Percentiles rank a stretch among this genome's conserved stretches.
phyloP scores from a whole-genome alignment of 2,329 filamentous ascomycete genomes.

The Dothidotthia symphoricarpi region DNA sequence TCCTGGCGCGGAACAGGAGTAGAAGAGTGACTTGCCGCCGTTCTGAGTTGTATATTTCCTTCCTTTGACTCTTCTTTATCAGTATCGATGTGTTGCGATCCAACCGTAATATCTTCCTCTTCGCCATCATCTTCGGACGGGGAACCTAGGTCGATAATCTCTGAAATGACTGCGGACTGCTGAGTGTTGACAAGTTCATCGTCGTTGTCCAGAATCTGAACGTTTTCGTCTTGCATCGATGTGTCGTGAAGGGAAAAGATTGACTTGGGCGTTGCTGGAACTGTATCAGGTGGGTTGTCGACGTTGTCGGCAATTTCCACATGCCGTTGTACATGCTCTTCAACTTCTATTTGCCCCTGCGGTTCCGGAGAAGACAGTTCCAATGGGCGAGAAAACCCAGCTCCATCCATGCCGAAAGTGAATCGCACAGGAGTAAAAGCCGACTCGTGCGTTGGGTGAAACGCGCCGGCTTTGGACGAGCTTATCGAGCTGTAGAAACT shows the following conservation, averaged over 20 bases:
- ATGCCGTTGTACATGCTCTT: too few relatives aligned
- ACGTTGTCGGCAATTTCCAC: too few relatives aligned
- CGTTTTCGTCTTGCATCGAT: too few relatives aligned
- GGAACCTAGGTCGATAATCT: slow-evolving; percentile 27
- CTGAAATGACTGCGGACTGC: slow-evolving; percentile 6
- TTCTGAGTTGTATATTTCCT: not conserved
- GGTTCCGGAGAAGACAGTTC: not conserved
- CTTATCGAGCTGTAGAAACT: slow-evolving; percentile 38
- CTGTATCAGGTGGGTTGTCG: not conserved
- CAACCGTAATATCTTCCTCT: not conserved
- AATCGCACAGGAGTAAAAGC: slow-evolving; percentile 39
- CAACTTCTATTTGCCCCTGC: too few relatives aligned
- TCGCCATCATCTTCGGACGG: slow-evolving; percentile 9
- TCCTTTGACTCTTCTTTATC: not conserved
- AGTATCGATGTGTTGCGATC: not conserved
- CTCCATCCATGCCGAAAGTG: slow-evolving; percentile 37
- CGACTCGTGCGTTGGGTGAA: slow-evolving; percentile 34
- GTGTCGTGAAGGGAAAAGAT: too few relatives aligned
- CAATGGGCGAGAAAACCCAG: slow-evolving; percentile 21
- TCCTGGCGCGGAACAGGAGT: too few relatives aligned
- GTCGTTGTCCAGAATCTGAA: not conserved
- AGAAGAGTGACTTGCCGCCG: too few relatives aligned
- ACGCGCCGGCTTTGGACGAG: slow-evolving; percentile 20
- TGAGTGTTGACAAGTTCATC: slow-evolving; percentile 2
- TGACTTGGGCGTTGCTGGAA: not conserved